Evolutionary conservation across 176 grass and related monocot species (phyloP), one percentile per base, ranked within the genome.

Genomic region (Zea luxurians): DNA sequence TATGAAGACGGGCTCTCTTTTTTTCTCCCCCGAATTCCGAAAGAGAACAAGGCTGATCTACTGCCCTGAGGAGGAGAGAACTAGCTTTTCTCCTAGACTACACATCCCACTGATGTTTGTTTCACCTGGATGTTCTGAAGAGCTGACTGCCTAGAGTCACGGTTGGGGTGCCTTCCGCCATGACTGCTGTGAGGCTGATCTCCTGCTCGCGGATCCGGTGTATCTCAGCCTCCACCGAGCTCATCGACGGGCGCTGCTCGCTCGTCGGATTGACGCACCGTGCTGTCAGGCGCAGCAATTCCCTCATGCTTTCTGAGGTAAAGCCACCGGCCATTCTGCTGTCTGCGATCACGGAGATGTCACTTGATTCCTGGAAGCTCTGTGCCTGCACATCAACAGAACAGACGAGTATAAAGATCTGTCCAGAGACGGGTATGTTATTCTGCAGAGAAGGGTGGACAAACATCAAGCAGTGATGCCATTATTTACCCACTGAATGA

Each of bases 141-240:
- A 99, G 86, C 88, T 99, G 92, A 80, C 96, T 99, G 40, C 96
- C 92, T 64, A 99, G 90, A 71, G 96, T 93, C 13, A 99, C 88
- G n/a, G 84, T 99, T 63, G 96, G 47, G 41, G 78, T 89, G 50
- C 71, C 68, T 76, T 83, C 88, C 44, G 86, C 43, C 92, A 87
- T 89, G 67, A 84, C 58, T 3, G 92, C 93, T 0, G 96, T 99
- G 70, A 89, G 62, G 35, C 83, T 89, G 75, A 99, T 89, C 78
- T 99, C 96, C 38, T 89, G 88, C 21, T 99, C 90, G 1, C 58
- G 86, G 21, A 99, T 93, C 20, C 96, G 80, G 15, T 95, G 65
- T 68, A 99, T 83, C 78, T 99, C 96, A 21, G 86, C 69, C 68
- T 99, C 96, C 11, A 99, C 86, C 54, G 77, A 66, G 49, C 74